Percentiles rank a stretch among this genome's conserved stretches.
Conservation (phyloP, 257 asterid genomes). For the Jaltomata sinuosa region DNA sequence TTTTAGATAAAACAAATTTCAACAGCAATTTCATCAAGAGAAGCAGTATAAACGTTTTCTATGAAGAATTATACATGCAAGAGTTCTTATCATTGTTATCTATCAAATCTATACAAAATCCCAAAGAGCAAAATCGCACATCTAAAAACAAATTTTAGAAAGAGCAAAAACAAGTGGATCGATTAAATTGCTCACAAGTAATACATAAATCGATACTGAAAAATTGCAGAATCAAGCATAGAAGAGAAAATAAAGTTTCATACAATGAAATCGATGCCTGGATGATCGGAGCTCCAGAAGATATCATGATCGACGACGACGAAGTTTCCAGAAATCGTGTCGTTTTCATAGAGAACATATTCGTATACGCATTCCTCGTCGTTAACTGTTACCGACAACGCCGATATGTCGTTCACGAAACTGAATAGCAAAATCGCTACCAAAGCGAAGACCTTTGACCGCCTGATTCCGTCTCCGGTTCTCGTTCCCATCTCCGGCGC, state of each 20-base stretch:
- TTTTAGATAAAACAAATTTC: background rate
- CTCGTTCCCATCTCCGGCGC: background rate
- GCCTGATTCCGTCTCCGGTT: background rate
- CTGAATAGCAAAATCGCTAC: slow-evolving; percentile 29
- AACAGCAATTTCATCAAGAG: background rate
- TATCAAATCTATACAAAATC: background rate
- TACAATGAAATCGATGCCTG: slow-evolving; percentile 76
- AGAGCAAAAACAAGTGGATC: background rate
- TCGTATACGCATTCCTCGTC: slow-evolving; percentile 75
- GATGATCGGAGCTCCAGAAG: slow-evolving; percentile 68
- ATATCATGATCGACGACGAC: slow-evolving; percentile 68
- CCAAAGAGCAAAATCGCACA: background rate
- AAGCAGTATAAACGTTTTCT: background rate
- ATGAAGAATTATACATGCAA: background rate
- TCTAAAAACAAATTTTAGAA: background rate
- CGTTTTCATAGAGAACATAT: slow-evolving; percentile 67
- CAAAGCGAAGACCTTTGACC: slow-evolving; percentile 14
- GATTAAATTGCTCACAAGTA: background rate
- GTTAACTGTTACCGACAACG: slow-evolving; percentile 59
- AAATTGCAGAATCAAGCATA: background rate
- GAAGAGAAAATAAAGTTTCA: background rate
- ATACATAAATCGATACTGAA: background rate
- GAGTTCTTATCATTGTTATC: background rate
- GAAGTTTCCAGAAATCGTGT: slow-evolving; percentile 74
- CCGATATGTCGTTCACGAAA: slow-evolving; percentile 21